A percentile compares a stretch with the other conserved stretches of the same genome.
Conservation (phyloP, 768 basidiomycete genomes). For the Amanita exitialis region DNA sequence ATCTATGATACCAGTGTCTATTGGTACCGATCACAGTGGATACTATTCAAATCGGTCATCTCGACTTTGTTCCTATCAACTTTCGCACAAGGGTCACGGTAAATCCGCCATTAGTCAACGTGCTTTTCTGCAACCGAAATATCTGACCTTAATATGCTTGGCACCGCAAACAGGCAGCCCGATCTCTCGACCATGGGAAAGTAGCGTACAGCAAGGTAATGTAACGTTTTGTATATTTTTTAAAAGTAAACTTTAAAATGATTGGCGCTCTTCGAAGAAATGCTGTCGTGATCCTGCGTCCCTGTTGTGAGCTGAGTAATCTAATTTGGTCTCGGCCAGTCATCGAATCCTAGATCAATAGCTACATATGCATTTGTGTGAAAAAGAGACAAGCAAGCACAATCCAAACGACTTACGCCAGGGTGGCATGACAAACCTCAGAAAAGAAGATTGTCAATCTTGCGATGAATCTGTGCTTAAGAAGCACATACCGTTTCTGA, state of each 20-base stretch:
- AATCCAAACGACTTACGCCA: slow-evolving; percentile 44
- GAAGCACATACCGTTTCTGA: slow-evolving; percentile 40
- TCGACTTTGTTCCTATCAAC: background rate
- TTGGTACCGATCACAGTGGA: background rate
- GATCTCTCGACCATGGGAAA: no score
- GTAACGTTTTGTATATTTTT: background rate
- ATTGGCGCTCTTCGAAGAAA: background rate
- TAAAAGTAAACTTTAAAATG: background rate
- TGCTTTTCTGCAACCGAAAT: background rate
- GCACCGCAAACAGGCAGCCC: background rate
- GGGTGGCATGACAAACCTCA: slow-evolving; percentile 49
- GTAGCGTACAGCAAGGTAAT: background rate
- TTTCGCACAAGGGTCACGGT: background rate
- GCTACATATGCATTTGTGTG: slow-evolving; percentile 22
- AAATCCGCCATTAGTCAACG: background rate
- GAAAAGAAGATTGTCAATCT: background rate
- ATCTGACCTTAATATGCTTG: background rate
- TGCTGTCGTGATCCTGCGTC: background rate
- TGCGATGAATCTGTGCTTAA: background rate
- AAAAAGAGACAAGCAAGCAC: background rate
- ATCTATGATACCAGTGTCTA: background rate
- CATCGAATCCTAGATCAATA: slow-evolving; percentile 61
- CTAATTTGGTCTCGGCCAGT: slow-evolving; percentile 34
- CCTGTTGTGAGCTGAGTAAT: background rate
- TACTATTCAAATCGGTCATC: background rate